phyloP scores from a whole-genome alignment of 2,329 filamentous ascomycete species.

The Curvularia lunata region DNA sequence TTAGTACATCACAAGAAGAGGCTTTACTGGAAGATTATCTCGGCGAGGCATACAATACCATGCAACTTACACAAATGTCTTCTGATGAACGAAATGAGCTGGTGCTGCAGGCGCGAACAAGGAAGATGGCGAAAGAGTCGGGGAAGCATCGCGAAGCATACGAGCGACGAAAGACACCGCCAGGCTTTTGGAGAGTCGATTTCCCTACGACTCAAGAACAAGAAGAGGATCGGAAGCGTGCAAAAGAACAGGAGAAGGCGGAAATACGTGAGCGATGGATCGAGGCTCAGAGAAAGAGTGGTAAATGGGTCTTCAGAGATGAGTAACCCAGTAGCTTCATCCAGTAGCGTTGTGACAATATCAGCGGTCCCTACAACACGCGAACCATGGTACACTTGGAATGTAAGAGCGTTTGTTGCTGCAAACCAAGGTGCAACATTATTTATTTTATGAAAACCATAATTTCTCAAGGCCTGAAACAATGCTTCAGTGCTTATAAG shows the following conservation, averaged over 20 bases:
- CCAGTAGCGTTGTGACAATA: background rate
- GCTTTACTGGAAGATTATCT: constrained; percentile 62
- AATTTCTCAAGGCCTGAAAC: too few species aligned
- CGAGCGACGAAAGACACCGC: constrained; percentile 73
- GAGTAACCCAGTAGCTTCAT: constrained; percentile 57
- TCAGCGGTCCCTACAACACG: background rate
- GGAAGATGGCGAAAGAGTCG: constrained; percentile 73
- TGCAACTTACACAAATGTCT: constrained; percentile 57
- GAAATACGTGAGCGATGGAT: constrained; percentile 75
- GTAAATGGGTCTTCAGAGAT: constrained; percentile 82
- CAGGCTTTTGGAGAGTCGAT: constrained; percentile 88
- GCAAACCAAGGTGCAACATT: background rate
- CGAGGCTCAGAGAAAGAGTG: constrained; percentile 79
- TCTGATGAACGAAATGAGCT: constrained; percentile 67
- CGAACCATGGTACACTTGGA: background rate
- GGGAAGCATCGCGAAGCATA: constrained; percentile 81
- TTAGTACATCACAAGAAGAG: constrained; percentile 46
- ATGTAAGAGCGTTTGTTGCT: background rate
- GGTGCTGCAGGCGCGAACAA: constrained; percentile 77
- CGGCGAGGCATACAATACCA: constrained; percentile 50
- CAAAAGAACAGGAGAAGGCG: constrained; percentile 66
- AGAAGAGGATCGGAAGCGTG: constrained; percentile 68
- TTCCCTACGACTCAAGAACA: constrained; percentile 89
- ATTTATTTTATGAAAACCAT: background rate
- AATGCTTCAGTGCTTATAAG: background rate